These are phyloP conservation scores for Ascoidea rubescens DNA, from an alignment of 805 yeast genomes.

Conservation along the genomic window DNA sequence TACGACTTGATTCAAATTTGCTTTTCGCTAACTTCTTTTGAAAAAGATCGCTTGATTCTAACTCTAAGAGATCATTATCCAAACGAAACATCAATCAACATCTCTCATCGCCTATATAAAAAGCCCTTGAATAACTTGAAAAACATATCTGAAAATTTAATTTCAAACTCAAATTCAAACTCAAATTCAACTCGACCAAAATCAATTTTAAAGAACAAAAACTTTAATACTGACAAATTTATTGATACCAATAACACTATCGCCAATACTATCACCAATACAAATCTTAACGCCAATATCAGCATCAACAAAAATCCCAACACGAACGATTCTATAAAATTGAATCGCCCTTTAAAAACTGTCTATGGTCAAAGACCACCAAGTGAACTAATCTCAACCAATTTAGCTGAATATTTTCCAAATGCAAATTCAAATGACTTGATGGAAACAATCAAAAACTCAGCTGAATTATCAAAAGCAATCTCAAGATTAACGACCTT, in stretches of 20 bases:
- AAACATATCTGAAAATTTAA: conserved; percentile 6
- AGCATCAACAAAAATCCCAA: background rate
- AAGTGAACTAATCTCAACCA: conserved; percentile 78
- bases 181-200: too few relatives aligned
- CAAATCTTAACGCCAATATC: conserved; percentile 2
- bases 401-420: conserved; percentile 86
- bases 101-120: conserved; percentile 32
- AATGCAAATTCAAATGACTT: conserved; percentile 58
- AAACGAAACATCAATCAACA: conserved; percentile 39
- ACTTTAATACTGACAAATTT: too few relatives aligned
- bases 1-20: too few relatives aligned
- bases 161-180: conserved; percentile 1
- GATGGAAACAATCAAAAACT: conserved; percentile 69
- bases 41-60: conserved; percentile 26
- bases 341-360: conserved; percentile 15
- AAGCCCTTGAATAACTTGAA: conserved; percentile 15
- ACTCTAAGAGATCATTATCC: conserved; percentile 57
- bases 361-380: conserved; percentile 88
- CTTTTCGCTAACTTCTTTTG: background rate
- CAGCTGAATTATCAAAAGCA: conserved; percentile 40
- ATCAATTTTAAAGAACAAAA: too few relatives aligned
- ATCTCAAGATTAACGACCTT: conserved; percentile 9
- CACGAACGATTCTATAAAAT: conserved; percentile 13
- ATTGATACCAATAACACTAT: conserved; percentile 9
- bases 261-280: conserved; percentile 16